These are phyloP conservation scores for Suillus alpinus DNA, from an alignment of 768 basidiomycete species.

Conservation along the genomic window DNA sequence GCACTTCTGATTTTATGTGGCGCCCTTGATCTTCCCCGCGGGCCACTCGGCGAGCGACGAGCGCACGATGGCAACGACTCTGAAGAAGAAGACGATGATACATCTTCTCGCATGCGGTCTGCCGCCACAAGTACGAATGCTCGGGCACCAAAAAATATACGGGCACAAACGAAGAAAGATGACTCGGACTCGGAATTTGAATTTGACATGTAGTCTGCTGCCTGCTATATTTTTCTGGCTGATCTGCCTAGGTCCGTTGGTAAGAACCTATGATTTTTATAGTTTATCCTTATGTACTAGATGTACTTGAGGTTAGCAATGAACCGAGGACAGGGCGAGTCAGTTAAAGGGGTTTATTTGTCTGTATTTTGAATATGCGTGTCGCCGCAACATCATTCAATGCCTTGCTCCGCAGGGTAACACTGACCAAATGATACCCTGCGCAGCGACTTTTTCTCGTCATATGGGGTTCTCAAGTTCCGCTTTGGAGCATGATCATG, in stretches of 20 bases:
- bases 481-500: not conserved
- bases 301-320: no score
- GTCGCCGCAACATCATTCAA: no score
- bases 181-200: slow-evolving; percentile 82
- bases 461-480: not conserved
- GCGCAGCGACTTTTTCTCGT: no score
- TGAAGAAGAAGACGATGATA: slow-evolving; percentile 48
- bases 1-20: slow-evolving; percentile 62
- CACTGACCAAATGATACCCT: no score
- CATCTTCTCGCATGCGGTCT: slow-evolving; percentile 55
- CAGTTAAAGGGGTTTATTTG: no score
- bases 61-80: slow-evolving; percentile 39
- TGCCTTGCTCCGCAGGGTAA: no score
- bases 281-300: not conserved
- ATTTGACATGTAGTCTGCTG: slow-evolving; percentile 53
- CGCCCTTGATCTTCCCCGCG: slow-evolving; percentile 56
- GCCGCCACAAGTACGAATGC: slow-evolving; percentile 55
- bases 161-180: slow-evolving; percentile 46
- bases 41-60: slow-evolving; percentile 24
- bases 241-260: not conserved
- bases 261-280: not conserved
- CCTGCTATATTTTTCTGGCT: not conserved
- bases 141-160: slow-evolving; percentile 52
- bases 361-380: no score
- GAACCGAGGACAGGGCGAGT: no score